Conservation (phyloP, 1,139 yeast genomes). For the Keqinozyma sinolaborantium region DNA sequence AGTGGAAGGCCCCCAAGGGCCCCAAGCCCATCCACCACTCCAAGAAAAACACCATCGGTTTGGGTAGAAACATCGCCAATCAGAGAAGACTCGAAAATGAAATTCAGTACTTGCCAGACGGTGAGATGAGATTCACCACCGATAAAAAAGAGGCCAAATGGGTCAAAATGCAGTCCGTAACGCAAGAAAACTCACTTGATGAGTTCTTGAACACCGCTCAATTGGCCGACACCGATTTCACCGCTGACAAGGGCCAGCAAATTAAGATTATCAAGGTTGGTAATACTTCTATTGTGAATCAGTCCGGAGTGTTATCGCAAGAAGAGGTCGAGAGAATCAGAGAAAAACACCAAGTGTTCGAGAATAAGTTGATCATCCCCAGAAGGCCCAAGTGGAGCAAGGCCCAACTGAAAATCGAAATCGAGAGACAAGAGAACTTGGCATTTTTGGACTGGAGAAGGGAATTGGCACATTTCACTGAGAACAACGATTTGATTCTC, state of each 20-base stretch:
- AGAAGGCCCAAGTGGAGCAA: conserved; percentile 86
- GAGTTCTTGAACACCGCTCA: conserved; percentile 94
- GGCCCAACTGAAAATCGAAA: conserved; percentile 66
- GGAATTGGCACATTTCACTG: conserved; percentile 79
- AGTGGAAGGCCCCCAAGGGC: conserved; percentile 74
- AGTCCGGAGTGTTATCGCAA: conserved; percentile 51
- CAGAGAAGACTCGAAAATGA: conserved; percentile 67
- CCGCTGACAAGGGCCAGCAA: conserved; percentile 83
- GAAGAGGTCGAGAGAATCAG: conserved; percentile 67
- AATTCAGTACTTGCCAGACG: conserved; percentile 74
- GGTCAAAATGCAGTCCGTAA: conserved; percentile 89
- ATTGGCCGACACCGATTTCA: conserved; percentile 92
- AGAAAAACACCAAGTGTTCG: conserved; percentile 68
- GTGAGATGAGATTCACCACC: conserved; percentile 79
- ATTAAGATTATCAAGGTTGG: conserved; percentile 82
- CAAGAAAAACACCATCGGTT: conserved; percentile 78
- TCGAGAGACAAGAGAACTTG: conserved; percentile 85
- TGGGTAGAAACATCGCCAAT: conserved; percentile 82
- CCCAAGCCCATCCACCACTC: conserved; percentile 86
- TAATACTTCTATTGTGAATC: conserved; percentile 48
- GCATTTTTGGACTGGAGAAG: conserved; percentile 95
- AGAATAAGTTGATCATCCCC: conserved; percentile 85
- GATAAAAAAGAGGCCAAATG: conserved; percentile 82
- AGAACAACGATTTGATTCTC: conserved; percentile 73
- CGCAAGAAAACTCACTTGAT: conserved; percentile 91